Percentiles rank a stretch among this genome's conserved stretches.
These are phyloP conservation scores for Austropuccinia psidii DNA, from an alignment of 1,284 basidiomycete species.

Conservation along the genomic window DNA sequence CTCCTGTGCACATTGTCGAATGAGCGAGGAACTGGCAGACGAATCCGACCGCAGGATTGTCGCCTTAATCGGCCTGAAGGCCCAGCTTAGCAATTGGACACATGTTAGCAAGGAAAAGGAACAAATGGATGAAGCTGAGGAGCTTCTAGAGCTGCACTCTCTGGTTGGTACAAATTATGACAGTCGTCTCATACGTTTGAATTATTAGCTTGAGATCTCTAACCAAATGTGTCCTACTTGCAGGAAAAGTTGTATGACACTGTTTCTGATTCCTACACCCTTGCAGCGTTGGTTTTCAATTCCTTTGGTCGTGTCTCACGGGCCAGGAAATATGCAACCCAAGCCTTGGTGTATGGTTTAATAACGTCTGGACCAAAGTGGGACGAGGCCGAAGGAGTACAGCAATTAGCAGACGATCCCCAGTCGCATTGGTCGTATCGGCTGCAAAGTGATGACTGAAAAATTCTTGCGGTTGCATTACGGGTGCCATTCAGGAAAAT, in stretches of 20 bases:
- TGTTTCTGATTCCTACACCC: constrained; percentile 22
- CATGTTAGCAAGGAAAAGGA: neutral
- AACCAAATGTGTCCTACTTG: neutral
- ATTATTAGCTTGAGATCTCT: neutral
- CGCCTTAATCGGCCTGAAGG: neutral
- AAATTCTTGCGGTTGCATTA: too few relatives aligned
- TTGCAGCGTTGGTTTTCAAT: constrained; percentile 18
- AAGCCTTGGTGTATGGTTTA: neutral
- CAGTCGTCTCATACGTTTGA: neutral
- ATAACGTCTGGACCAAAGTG: constrained; percentile 1
- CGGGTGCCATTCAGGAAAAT: too few relatives aligned
- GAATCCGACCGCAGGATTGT: constrained; percentile 14
- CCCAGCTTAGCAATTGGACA: neutral
- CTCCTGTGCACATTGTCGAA: constrained; percentile 20
- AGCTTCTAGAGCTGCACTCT: constrained; percentile 9
- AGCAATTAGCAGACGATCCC: neutral
- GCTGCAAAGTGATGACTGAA: neutral
- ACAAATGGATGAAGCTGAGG: constrained; percentile 17
- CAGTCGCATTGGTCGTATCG: constrained; percentile 26
- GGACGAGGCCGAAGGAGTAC: constrained; percentile 5
- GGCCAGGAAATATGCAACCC: neutral
- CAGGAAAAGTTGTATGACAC: constrained; percentile 20
- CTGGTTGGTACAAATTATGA: neutral
- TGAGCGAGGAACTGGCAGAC: neutral
- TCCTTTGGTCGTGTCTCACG: constrained; percentile 1